These are phyloP conservation scores for Pseudogymnoascus sp. DNA, from an alignment of 2,329 filamentous ascomycete genomes.

Conservation along the genomic window DNA sequence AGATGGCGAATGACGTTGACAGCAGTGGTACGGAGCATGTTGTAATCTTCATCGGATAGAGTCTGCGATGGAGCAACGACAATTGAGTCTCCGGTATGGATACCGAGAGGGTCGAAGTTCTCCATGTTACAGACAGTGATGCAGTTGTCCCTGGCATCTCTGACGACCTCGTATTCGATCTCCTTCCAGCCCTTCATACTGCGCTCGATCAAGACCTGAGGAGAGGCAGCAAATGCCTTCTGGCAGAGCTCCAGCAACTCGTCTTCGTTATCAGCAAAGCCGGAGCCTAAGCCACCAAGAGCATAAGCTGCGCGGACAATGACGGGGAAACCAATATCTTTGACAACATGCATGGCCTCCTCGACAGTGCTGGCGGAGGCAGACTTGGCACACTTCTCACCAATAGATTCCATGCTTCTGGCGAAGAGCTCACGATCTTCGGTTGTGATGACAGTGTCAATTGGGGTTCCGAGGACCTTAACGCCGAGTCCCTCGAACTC, in stretches of 20 bases:
- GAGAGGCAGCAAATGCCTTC: conserved; percentile 90
- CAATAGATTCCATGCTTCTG: conserved; percentile 95
- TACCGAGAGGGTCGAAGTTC: conserved; percentile 97
- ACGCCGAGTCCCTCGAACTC: conserved; percentile 91
- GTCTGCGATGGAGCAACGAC: conserved; percentile 97
- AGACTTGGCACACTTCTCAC: conserved; percentile 95
- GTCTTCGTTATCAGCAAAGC: conserved; percentile 81
- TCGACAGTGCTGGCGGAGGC: conserved; percentile 83
- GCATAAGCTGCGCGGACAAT: conserved; percentile 96
- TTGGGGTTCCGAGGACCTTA: conserved; percentile 89
- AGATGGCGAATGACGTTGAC: conserved; percentile 96
- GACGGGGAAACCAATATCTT: conserved; percentile 90
- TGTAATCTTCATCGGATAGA: conserved; percentile 94
- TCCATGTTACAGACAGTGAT: conserved; percentile 99
- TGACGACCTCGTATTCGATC: conserved; percentile 96
- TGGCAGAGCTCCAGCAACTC: conserved; percentile 83
- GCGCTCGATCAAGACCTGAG: conserved; percentile 91
- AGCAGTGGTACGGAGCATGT: conserved; percentile 95
- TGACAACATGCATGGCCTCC: conserved; percentile 80
- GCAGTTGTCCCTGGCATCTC: conserved; percentile 93
- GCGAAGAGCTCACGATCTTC: conserved; percentile 97
- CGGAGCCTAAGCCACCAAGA: conserved; percentile 87
- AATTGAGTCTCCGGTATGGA: conserved; percentile 96
- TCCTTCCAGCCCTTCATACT: conserved; percentile 99
- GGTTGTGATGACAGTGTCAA: conserved; percentile 96